Conservation (phyloP, 2,329 filamentous ascomycete species). For the Stylonectria norvegica region DNA sequence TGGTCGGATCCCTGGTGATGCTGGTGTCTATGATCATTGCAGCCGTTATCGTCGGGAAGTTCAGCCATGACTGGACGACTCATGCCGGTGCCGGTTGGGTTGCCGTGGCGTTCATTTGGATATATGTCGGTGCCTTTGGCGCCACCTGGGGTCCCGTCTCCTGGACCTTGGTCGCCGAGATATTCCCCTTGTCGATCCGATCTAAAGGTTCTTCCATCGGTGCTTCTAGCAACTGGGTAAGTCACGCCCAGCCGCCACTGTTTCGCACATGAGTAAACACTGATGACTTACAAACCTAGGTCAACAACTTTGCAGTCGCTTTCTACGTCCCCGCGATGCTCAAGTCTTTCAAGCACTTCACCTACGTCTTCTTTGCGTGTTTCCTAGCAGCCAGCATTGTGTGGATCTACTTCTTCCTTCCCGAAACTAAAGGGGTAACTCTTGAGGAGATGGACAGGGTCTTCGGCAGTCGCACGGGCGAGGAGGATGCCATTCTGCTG, state of each 20-base stretch:
- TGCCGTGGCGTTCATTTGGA: constrained; percentile 34
- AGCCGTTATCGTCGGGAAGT: constrained; percentile 39
- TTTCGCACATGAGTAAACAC: background rate
- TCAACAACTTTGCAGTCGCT: constrained; percentile 46
- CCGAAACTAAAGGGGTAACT: constrained; percentile 54
- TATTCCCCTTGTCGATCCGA: constrained; percentile 43
- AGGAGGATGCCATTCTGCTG: constrained; percentile 19
- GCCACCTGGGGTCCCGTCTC: constrained; percentile 45
- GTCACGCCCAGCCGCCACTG: too few relatives aligned
- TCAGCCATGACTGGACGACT: constrained; percentile 34
- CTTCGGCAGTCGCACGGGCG: constrained; percentile 41
- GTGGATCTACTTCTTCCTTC: constrained; percentile 50
- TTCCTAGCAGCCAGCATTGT: constrained; percentile 45
- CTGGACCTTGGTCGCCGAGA: constrained; percentile 48
- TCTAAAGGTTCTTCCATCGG: constrained; percentile 43
- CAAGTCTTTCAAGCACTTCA: constrained; percentile 42
- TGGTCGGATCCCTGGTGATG: constrained; percentile 38
- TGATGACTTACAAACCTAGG: constrained; percentile 12
- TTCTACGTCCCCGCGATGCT: constrained; percentile 43
- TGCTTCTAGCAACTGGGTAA: constrained; percentile 41
- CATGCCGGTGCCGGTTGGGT: constrained; percentile 38
- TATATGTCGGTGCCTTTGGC: constrained; percentile 50
- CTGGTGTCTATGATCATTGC: constrained; percentile 37
- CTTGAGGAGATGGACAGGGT: constrained; percentile 54
- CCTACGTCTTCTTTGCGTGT: constrained; percentile 55